phyloP scores from a whole-genome alignment of 345 rosid genomes.

The Garcia nutans region DNA sequence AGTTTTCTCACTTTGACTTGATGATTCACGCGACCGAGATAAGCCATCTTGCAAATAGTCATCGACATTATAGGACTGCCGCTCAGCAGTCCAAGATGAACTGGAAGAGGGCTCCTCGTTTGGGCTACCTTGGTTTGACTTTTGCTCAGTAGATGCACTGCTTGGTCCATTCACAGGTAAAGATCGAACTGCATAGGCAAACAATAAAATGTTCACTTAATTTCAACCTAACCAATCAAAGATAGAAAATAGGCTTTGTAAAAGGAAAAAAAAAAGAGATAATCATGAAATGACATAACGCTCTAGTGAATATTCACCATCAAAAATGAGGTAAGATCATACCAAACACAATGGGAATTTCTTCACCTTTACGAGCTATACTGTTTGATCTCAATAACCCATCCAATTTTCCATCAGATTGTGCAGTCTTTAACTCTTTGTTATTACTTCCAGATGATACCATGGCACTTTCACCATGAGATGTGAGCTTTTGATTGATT shows the following conservation, averaged over 20 bases:
- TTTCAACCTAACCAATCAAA: constrained; percentile 1
- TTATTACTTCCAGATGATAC: constrained; percentile 43
- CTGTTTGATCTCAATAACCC: constrained; percentile 50
- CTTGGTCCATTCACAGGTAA: constrained; percentile 39
- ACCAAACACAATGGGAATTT: constrained; percentile 55
- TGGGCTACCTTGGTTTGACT: constrained; percentile 41
- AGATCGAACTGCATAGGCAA: constrained; percentile 47
- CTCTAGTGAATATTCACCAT: not conserved
- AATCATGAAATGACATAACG: not conserved
- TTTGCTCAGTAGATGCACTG: constrained; percentile 46
- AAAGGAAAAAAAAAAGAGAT: constrained; percentile 9
- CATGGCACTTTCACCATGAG: constrained; percentile 45
- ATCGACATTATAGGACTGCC: constrained; percentile 34
- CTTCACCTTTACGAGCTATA: constrained; percentile 50
- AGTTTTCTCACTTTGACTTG: constrained; percentile 58
- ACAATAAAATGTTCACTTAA: constrained; percentile 7
- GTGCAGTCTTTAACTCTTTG: constrained; percentile 52
- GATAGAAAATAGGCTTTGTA: too few species aligned
- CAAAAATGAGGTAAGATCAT: constrained; percentile 22
- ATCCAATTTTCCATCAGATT: constrained; percentile 60
- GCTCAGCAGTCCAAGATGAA: constrained; percentile 57
- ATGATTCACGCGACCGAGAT: constrained; percentile 48
- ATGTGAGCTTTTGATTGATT: constrained; percentile 54
- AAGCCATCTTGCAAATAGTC: constrained; percentile 55
- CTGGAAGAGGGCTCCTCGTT: constrained; percentile 64